Evolutionary conservation across 495 filamentous ascomycete genomes (phyloP), one percentile per base, ranked within the genome.

Genomic region (Articulospora tetracladia): DNA sequence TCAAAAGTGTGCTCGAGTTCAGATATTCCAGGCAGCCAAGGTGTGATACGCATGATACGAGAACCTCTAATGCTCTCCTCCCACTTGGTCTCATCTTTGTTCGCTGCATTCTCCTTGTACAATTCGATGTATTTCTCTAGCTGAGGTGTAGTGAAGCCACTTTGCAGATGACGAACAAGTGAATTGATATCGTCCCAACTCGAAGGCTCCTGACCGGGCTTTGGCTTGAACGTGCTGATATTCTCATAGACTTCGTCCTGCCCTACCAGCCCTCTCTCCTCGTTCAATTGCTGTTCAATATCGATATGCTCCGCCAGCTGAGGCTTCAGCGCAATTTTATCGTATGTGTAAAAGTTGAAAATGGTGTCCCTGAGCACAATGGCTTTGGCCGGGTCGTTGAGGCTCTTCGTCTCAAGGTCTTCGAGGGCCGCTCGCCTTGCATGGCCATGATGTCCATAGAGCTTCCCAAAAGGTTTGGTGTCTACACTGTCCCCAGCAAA

Each of bases 101-200:
- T 17, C 17, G 39, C 8, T 8, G 39, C 39, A 44, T 3, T 3
- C 39, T 19, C 8, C 13, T 28, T 41, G 24, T 53, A 60, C 32
- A 6, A n/a, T 17, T 64, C 49, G 1, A 67, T 53, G 47, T 83
- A 83, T 17, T 53, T 58, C 20, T 39, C 28, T 19, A 83, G 66
- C 49, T 83, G 80, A 0, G 51, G 8, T 20, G 4, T 65, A 4
- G 76, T 73, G 59, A 83, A 83, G 15, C 77, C 76, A 3, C 68
- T 34, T 6, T 66, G 46, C 17, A 83, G 64, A 8, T 62, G 60
- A 4, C 63, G 19, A n/a, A 69, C 65, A 27, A 83, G 68, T n/a
- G 64, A 61, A 7, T 64, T 65, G 50, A 80, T 78, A 2, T 76
- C 69, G 3, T 62, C 67, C 26, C 72, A 63, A 0, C 53, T 62